Base-by-base conservation (phyloP, 2,329 filamentous ascomycete genomes). In the Tolypocladium guangdongense region DNA sequence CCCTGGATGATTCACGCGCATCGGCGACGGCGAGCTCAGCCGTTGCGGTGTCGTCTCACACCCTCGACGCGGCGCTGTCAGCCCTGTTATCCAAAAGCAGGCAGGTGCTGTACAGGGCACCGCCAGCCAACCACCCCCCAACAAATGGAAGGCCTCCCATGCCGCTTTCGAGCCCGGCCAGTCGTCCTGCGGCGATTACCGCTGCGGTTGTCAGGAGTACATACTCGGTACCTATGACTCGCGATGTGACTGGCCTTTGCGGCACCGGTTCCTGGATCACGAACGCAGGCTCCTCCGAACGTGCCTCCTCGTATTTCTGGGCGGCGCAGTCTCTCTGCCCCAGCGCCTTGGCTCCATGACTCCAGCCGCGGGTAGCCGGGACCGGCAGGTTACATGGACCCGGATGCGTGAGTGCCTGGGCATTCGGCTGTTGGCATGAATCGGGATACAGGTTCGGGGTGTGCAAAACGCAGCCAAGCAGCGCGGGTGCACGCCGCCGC, bases 221-320 rank as follows among this genome's bases (percentile, higher is more conserved):
- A n/a, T n/a, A n/a, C n/a, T n/a, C 2, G 7, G 16, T 46, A 46
- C 43, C n/a, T 50, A 51, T 54, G 52, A 54, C 52, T 54, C 50
- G 49, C 48, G 49, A 51, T 51, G 48, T 54, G 52, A 51, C 52
- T 54, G 52, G 47, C 18, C 12, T 18, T 30, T 16, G 7, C 38
- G 38, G 38, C 38, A 8, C 16, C 43, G 27, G 43, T 30, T n/a
- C 43, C 43, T 46, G 43, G 43, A 32, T 7, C 43, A n/a, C 33
- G 33, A 16, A 14, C 18, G 16, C 16, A n/a, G n/a, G n/a, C n/a
- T n/a, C n/a, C n/a, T n/a, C n/a, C n/a, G n/a, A n/a, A n/a, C n/a
- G n/a, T n/a, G n/a, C n/a, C n/a, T n/a, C n/a, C n/a, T n/a, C n/a
- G n/a, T n/a, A n/a, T n/a, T n/a, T n/a, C 30, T 24, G 39, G 50